Evolutionary conservation across 441 rosid species (phyloP).

Genomic region (Erodium texanum): DNA sequence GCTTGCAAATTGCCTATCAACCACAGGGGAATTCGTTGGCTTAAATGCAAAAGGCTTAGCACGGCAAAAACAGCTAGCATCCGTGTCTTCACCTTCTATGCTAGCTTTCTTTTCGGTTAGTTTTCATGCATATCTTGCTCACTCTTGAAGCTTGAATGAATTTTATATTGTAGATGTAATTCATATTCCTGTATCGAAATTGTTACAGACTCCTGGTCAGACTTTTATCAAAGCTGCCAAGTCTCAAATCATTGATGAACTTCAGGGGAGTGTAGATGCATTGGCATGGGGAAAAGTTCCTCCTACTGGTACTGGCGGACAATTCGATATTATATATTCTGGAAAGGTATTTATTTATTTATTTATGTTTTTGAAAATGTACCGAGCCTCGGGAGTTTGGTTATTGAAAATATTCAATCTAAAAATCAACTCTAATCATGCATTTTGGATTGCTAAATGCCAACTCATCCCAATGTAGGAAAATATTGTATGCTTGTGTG

Average conservation of each 20-base stretch:
- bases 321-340: constrained; percentile 62
- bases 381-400: background rate
- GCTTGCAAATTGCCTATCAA: constrained; percentile 61
- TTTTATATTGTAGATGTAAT: background rate
- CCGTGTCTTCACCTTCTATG: constrained; percentile 59
- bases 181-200: constrained; percentile 16
- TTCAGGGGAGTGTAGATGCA: constrained; percentile 76
- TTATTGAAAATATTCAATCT: no score
- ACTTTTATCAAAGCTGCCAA: constrained; percentile 88
- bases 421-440: no score
- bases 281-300: constrained; percentile 87
- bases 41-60: constrained; percentile 69
- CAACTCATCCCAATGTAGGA: no score
- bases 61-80: constrained; percentile 54
- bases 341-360: constrained; percentile 37
- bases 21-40: constrained; percentile 84
- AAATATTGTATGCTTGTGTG: no score
- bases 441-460: no score
- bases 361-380: background rate
- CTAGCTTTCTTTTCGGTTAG: constrained; percentile 94
- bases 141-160: background rate
- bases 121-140: constrained; percentile 15
- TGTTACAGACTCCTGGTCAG: constrained; percentile 72
- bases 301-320: constrained; percentile 63
- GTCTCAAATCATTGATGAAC: constrained; percentile 53